Conservation (phyloP, 179 eudicot species). For the Heliamphora pulchella region DNA sequence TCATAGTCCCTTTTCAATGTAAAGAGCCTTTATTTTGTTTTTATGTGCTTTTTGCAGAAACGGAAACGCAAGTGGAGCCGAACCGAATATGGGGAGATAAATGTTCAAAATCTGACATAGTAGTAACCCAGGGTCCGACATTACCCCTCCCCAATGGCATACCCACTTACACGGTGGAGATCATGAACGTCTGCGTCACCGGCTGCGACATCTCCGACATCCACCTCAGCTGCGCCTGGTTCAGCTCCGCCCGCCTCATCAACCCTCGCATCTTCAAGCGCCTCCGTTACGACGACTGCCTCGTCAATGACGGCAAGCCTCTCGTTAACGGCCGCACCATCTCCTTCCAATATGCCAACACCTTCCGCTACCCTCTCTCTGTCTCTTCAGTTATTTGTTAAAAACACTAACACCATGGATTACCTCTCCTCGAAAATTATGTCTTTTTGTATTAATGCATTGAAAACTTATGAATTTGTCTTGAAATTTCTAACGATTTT, state of each 20-base stretch:
- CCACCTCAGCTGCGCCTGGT: conserved; percentile 73
- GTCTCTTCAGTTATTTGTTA: conserved; percentile 47
- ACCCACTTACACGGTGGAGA: conserved; percentile 57
- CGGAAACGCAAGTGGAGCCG: conserved; percentile 20
- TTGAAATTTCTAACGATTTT: too few species aligned
- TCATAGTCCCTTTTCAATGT: not conserved
- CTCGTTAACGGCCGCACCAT: conserved; percentile 37
- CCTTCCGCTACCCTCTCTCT: conserved; percentile 43
- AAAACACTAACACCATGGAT: not conserved
- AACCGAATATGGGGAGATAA: conserved; percentile 40
- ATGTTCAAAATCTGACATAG: conserved; percentile 49
- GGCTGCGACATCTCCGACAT: conserved; percentile 62
- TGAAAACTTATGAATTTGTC: too few species aligned
- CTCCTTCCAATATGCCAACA: conserved; percentile 57
- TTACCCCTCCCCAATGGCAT: conserved; percentile 57
- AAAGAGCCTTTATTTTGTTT: not conserved
- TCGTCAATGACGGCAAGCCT: conserved; percentile 60
- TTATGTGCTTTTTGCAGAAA: conserved; percentile 4
- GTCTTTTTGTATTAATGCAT: not conserved
- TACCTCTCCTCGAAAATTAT: too few species aligned
- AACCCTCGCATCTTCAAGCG: conserved; percentile 57
- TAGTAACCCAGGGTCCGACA: conserved; percentile 44
- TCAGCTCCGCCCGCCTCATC: conserved; percentile 62
- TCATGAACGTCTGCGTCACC: conserved; percentile 44
- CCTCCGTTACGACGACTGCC: conserved; percentile 55